These are phyloP conservation scores for Teunomyces cretensis DNA, from an alignment of 805 yeast genomes.

Conservation along the genomic window DNA sequence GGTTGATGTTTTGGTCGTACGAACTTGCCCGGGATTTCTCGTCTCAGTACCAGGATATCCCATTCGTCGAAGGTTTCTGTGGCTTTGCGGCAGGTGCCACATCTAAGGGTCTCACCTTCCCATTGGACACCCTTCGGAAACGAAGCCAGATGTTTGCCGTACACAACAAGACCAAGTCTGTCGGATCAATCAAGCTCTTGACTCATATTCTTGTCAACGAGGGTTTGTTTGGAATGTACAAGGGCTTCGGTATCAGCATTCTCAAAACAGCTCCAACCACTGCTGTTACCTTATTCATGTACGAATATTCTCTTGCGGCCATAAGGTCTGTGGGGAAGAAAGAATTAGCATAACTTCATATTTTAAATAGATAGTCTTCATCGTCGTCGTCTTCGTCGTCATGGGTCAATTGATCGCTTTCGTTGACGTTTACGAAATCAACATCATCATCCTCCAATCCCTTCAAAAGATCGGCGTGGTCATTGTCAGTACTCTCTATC, in stretches of 20 bases:
- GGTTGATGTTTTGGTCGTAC: constrained; percentile 72
- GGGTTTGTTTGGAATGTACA: constrained; percentile 69
- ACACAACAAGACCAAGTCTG: not conserved
- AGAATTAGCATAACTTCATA: constrained; percentile 3
- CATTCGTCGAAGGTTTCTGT: constrained; percentile 54
- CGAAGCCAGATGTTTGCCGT: constrained; percentile 60
- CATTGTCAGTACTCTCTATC: constrained; percentile 18
- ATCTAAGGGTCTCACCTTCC: constrained; percentile 76
- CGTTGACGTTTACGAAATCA: constrained; percentile 27
- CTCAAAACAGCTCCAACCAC: constrained; percentile 79
- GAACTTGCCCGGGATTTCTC: constrained; percentile 47
- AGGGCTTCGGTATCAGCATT: constrained; percentile 70
- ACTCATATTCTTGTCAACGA: constrained; percentile 48
- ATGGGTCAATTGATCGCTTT: constrained; percentile 15
- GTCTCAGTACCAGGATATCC: constrained; percentile 24
- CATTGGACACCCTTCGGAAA: constrained; percentile 80
- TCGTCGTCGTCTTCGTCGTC: constrained; percentile 18
- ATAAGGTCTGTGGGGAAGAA: constrained; percentile 1
- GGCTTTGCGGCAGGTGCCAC: constrained; percentile 75
- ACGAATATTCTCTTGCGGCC: constrained; percentile 42
- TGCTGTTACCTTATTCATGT: constrained; percentile 66
- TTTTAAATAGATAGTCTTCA: constrained; percentile 34
- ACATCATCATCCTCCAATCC: constrained; percentile 26
- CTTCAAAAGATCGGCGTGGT: constrained; percentile 16
- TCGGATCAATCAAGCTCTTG: constrained; percentile 23